Conservation (phyloP, 352 stramenopile species). For the Pseudoperonospora humuli region DNA sequence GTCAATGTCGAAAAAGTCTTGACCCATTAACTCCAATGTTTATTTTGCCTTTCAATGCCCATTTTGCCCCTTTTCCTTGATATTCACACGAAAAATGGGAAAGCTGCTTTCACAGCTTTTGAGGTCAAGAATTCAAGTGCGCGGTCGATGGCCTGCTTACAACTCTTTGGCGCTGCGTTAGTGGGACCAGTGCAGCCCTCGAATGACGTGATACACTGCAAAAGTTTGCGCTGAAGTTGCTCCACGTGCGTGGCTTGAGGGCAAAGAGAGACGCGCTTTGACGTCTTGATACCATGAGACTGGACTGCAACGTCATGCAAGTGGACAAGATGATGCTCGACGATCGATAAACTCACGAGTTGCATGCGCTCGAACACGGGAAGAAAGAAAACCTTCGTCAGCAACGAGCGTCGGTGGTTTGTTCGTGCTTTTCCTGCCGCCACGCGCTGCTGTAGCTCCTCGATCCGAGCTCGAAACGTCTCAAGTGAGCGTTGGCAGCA, state of each 20-base stretch:
- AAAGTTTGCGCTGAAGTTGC: slow-evolving; percentile 46
- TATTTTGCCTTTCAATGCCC: background rate
- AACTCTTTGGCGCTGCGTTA: slow-evolving; percentile 38
- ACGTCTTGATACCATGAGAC: background rate
- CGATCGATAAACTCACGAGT: slow-evolving; percentile 29
- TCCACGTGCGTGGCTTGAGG: slow-evolving; percentile 23
- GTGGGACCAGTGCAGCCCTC: slow-evolving; percentile 46
- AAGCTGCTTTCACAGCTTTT: slow-evolving; percentile 25
- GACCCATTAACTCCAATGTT: background rate
- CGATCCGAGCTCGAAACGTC: slow-evolving; percentile 28
- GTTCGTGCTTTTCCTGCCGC: slow-evolving; percentile 34
- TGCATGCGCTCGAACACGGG: slow-evolving; percentile 40
- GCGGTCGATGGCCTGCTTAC: slow-evolving; percentile 45
- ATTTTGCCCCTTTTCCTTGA: background rate
- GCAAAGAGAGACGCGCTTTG: slow-evolving; percentile 1
- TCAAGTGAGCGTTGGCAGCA: slow-evolving; percentile 33
- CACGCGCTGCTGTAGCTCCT: slow-evolving; percentile 29
- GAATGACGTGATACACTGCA: slow-evolving; percentile 63
- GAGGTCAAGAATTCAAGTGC: slow-evolving; percentile 44
- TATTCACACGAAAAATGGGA: slow-evolving; percentile 3
- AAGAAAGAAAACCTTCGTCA: slow-evolving; percentile 42
- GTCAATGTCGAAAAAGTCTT: background rate
- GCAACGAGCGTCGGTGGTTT: slow-evolving; percentile 52
- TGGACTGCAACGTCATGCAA: slow-evolving; percentile 9
- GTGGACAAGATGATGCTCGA: slow-evolving; percentile 47